Evolutionary conservation across 345 rosid genomes (phyloP).

Genomic region (Linum tenue): DNA sequence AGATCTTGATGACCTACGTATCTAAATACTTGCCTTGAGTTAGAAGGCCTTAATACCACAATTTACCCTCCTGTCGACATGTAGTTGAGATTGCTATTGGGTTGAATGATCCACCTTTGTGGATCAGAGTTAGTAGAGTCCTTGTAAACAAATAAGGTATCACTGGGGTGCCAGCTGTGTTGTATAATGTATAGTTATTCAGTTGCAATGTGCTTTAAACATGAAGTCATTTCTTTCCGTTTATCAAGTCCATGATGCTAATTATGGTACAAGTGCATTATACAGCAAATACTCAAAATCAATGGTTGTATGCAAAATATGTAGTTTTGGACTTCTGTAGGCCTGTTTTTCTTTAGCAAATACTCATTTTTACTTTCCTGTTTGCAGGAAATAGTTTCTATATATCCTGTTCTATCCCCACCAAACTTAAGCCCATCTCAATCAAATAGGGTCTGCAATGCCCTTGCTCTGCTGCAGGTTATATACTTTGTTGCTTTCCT

Average conservation of each 20-base stretch:
- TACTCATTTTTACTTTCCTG: slow-evolving; percentile 6
- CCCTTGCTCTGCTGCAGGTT: slow-evolving; percentile 99
- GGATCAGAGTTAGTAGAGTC: background rate
- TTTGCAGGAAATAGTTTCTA: slow-evolving; percentile 87
- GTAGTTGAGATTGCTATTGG: background rate
- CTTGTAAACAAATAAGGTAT: background rate
- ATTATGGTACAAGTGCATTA: background rate
- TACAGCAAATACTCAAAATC: background rate
- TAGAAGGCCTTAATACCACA: background rate
- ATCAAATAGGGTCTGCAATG: slow-evolving; percentile 95
- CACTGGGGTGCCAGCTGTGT: background rate
- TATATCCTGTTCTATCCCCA: slow-evolving; percentile 91
- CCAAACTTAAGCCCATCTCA: slow-evolving; percentile 83
- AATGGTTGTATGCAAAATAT: background rate
- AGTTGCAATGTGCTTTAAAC: background rate
- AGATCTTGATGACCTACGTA: background rate
- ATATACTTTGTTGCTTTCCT: background rate
- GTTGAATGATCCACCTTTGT: background rate
- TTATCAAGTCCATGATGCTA: background rate
- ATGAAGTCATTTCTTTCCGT: background rate
- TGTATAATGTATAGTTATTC: background rate
- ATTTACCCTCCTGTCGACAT: background rate
- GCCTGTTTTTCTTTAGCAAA: background rate
- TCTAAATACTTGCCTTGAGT: background rate
- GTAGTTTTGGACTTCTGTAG: too few relatives aligned